Evolutionary conservation across 192 early-diverging fungal genomes (phyloP).

Genomic region (Mortierella hygrophila): DNA sequence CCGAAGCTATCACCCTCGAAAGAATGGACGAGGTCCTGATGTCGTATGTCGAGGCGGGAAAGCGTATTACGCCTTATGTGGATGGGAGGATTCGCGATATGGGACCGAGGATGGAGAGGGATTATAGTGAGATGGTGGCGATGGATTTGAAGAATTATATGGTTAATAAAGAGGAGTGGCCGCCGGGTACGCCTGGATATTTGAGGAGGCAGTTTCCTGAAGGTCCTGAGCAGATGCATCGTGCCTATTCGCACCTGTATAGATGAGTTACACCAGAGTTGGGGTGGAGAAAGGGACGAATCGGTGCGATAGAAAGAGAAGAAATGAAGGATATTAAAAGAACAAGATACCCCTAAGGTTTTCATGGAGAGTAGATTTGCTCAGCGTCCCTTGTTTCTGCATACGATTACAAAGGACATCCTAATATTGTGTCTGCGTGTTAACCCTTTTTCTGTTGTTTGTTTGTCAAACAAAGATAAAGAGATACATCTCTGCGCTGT

Average conservation of each 20-base stretch:
- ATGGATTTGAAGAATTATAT: background rate
- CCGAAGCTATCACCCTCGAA: conserved; percentile 8
- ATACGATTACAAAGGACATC: no score
- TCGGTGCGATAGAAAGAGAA: no score
- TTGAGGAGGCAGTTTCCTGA: background rate
- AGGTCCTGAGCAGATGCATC: background rate
- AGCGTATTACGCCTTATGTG: conserved; percentile 16
- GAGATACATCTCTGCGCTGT: no score
- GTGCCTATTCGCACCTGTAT: background rate
- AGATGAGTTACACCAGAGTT: background rate
- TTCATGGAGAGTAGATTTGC: no score
- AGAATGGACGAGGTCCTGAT: conserved; percentile 28
- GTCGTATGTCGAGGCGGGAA: conserved; percentile 30
- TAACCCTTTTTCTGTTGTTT: no score
- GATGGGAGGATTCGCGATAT: conserved; percentile 29
- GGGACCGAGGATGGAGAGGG: background rate
- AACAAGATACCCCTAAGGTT: no score
- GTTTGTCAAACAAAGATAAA: no score
- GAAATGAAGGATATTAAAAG: no score
- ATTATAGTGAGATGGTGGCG: background rate
- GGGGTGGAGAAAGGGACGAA: no score
- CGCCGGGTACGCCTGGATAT: background rate
- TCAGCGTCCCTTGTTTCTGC: no score
- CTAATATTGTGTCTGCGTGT: no score
- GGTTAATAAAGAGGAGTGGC: background rate